Percentiles rank a stretch among this genome's conserved stretches.
phyloP scores from a whole-genome alignment of 2,329 filamentous ascomycete genomes.

The Pseudofabraea citricarpa region DNA sequence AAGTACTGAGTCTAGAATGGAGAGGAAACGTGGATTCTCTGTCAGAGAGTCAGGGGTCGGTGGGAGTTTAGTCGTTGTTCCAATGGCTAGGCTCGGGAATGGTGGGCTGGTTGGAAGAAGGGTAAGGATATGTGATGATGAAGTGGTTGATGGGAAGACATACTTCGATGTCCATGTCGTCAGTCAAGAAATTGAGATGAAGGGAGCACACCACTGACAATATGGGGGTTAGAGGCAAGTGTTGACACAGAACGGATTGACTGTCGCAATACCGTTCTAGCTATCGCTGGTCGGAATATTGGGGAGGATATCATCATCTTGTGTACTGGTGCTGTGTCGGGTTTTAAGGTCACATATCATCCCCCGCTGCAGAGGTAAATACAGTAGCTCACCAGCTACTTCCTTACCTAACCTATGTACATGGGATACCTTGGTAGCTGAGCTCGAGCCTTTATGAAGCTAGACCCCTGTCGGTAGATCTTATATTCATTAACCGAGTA shows the following conservation, averaged over 20 bases:
- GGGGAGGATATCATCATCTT: background rate
- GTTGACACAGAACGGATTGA: background rate
- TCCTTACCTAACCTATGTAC: too few species aligned
- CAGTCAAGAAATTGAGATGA: background rate
- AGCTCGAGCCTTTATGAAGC: too few species aligned
- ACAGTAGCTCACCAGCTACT: too few species aligned
- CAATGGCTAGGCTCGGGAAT: constrained; percentile 49
- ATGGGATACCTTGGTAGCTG: too few species aligned
- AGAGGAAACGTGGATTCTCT: constrained; percentile 55
- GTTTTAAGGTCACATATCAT: too few species aligned
- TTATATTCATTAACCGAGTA: too few species aligned
- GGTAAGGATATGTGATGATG: constrained; percentile 49
- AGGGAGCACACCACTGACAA: background rate
- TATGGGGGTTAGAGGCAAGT: constrained; percentile 6
- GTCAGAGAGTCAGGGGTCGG: constrained; percentile 56
- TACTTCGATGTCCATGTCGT: constrained; percentile 44
- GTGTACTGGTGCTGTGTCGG: too few species aligned
- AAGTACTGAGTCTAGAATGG: constrained; percentile 54
- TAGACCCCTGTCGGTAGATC: too few species aligned
- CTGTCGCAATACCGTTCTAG: background rate
- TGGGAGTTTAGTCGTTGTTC: constrained; percentile 52
- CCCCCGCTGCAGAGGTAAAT: too few species aligned
- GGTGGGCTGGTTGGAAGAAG: constrained; percentile 56
- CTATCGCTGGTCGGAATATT: background rate
- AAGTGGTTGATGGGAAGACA: constrained; percentile 46